Base-by-base conservation (phyloP, 305 asterid genomes). In the Solanum hybrid region DNA sequence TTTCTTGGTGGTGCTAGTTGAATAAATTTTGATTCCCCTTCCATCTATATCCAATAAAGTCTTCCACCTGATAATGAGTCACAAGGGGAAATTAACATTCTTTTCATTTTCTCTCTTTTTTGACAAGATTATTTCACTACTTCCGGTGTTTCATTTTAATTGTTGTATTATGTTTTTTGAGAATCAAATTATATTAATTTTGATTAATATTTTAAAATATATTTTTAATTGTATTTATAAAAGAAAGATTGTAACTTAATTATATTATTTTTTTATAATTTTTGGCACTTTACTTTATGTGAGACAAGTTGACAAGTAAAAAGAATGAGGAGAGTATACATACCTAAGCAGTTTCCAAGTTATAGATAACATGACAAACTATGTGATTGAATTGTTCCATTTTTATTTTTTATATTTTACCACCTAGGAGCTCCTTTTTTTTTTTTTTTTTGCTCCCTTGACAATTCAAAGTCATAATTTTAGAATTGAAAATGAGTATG, bases 91-190 rank as follows among this genome's bases (percentile, higher is more conserved):
- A 31, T 70, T 22, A 61, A 61, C 36, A 75, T 13, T 75, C 6
- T 2, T n/a, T 4, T 68, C 11, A 4, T 72, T 24, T 11, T 72
- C 26, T 26, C 14, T 9, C 3, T 24, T 11, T 31, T 76, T 31
- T 29, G 6, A 17, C 2, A 32, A 22, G 24, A 77, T 32, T 20
- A 32, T 2, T 31, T 32, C 82, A 77, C 22, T 77, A 24, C 3
- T 24, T 10, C 13, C 3, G 5, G 0, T 4, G 26, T 22, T 65
- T 9, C 2, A 10, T 24, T 70, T 24, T 70, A 70, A 0, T 70
- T 24, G 0, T 24, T 1, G 1, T 10, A 70, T 70, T 24, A 0
- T 0, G 0, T 2, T 70, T 70, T 10, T 24, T 10, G 0, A 70
- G 1, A 70, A 70, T 70, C 0, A 24, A n/a, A 70, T 70, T 70